These are phyloP conservation scores for Rubroshorea leprosula DNA, from an alignment of 345 rosid genomes.

Conservation along the genomic window DNA sequence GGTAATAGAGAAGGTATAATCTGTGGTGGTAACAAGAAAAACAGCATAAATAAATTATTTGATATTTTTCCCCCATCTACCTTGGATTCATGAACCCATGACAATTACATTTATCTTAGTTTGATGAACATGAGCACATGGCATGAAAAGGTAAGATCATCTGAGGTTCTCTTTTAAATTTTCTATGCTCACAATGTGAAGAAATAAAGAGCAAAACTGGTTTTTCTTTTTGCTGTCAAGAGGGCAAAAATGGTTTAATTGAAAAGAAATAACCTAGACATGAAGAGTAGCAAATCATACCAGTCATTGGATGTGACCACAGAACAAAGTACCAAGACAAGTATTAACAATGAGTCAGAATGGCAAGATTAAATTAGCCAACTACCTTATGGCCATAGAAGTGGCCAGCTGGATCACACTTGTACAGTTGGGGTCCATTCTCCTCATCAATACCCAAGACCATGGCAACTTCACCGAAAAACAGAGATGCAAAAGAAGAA, in stretches of 20 bases:
- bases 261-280: neutral
- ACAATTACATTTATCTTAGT: no score
- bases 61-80: no score
- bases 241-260: neutral
- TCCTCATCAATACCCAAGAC: constrained; percentile 96
- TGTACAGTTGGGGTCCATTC: constrained; percentile 83
- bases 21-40: no score
- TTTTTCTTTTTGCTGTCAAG: no score
- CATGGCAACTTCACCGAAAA: constrained; percentile 71
- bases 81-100: no score
- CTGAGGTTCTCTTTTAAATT: no score
- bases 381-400: constrained; percentile 95
- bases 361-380: neutral
- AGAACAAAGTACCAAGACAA: neutral
- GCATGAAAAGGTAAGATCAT: no score
- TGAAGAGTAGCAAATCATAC: neutral
- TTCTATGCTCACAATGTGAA: no score
- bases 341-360: neutral
- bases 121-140: no score
- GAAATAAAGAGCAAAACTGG: no score
- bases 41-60: no score
- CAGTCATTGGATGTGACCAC: neutral
- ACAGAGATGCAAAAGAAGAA: neutral
- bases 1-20: no score
- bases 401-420: constrained; percentile 99